Conservation (phyloP, 352 stramenopile genomes). For the Phytophthora foliorum region DNA sequence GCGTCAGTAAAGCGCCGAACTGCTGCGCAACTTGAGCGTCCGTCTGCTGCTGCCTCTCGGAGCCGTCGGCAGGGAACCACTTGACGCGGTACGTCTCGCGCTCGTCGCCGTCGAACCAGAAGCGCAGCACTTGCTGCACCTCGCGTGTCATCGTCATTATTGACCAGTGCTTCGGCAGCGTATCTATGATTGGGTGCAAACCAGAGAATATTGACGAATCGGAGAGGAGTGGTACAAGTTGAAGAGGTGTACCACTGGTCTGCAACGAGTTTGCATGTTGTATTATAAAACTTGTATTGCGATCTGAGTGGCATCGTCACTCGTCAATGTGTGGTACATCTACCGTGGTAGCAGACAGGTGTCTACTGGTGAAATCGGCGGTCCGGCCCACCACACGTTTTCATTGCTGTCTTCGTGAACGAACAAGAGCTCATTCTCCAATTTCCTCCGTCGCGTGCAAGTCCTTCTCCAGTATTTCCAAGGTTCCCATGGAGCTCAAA, state of each 20-base stretch:
- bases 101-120: slow-evolving; percentile 73
- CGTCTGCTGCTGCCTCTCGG: slow-evolving; percentile 53
- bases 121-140: slow-evolving; percentile 54
- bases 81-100: slow-evolving; percentile 61
- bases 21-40: slow-evolving; percentile 50
- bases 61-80: slow-evolving; percentile 70
- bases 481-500: slow-evolving; percentile 26
- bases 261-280: no score
- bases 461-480: neutral
- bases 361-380: neutral
- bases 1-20: slow-evolving; percentile 54
- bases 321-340: neutral
- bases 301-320: neutral
- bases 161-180: slow-evolving; percentile 20
- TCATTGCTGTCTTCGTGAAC: neutral
- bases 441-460: neutral
- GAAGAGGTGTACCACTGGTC: slow-evolving; percentile 25
- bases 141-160: slow-evolving; percentile 32
- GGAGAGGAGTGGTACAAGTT: slow-evolving; percentile 24
- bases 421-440: neutral
- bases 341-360: neutral
- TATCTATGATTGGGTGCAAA: slow-evolving; percentile 21
- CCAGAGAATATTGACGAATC: slow-evolving; percentile 4
- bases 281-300: no score
- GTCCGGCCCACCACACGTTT: neutral